Base-by-base conservation (phyloP, 2,329 filamentous ascomycete genomes). In the Daldinia eschscholtzii region DNA sequence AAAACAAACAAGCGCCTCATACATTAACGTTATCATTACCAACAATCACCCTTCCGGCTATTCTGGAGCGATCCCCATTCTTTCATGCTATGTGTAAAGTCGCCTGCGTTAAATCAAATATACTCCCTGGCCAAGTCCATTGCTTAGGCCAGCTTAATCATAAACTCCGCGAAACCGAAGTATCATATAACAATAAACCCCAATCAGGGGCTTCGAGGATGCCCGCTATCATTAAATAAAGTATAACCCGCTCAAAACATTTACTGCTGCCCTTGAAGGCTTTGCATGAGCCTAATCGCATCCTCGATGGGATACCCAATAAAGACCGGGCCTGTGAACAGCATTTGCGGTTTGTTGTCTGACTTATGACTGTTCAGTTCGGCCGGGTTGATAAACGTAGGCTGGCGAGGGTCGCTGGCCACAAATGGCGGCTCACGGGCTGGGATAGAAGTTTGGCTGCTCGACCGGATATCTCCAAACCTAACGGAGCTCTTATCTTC, bases 291-390 rank as follows among this genome's bases (percentile, higher is more conserved):
- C 61, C 88, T 85, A 26, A 93, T 87, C n/a, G 93, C 92, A 77
- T 97, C 91, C 67, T 97, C 93, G 68, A 93, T 87, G 9, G 91
- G 89, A 76, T 97, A 98, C 0, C 95, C 95, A 74, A 98, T 93
- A 76, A 98, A 98, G 0, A 98, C 94, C 0, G 95, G 95, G 0
- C 95, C 95, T 7, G 93, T 97, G 77, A 98, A 97, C 0, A 97
- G 85, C 87, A 98, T 92, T 74, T 92, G 91, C 9, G 92, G 88
- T 9, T 70, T 64, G 23, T 73, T 72, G 9, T 74, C 77, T 72
- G 60, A 75, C 75, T 72, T 82, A 79, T 55, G 75, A 58, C 41
- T 80, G 68, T 61, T 79, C 76, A 44, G 65, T 30, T 73, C 70
- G 42, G 78, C 70, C 1, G 84, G 77, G 70, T 86, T 86, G 73